Evolutionary conservation across 768 basidiomycete species (phyloP), one percentile per base, ranked within the genome.

Genomic region (Mycena vulgaris): DNA sequence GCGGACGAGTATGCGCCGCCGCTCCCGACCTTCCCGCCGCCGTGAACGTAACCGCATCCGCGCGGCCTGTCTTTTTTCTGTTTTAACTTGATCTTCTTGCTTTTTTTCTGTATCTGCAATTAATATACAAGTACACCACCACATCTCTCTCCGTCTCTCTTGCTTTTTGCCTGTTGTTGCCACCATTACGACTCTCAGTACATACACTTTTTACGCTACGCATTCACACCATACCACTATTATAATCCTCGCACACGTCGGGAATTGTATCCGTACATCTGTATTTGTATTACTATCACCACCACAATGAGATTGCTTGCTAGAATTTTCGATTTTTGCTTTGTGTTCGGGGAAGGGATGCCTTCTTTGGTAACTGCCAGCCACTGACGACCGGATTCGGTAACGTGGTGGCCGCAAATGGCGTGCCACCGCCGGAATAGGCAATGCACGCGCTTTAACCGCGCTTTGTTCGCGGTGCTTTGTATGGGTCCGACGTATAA

Each of bases 21-120:
- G 8, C 57, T 72, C 16, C 4, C 51, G 19, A 73, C 64, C n/a
- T 73, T n/a, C 37, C 71, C 71, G 27, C 71, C 71, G 23, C 68
- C 68, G 0, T 73, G 30, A 31, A 14, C 17, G 40, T 25, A n/a
- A n/a, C n/a, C n/a, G 2, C 27, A 8, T 14, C 17, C 1, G 10
- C 31, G n/a, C n/a, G n/a, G 37, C 14, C 42, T 47, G 28, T 57
- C 21, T 25, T 13, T 48, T 27, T 5, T 23, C n/a, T n/a, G n/a
- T n/a, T n/a, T n/a, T n/a, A 23, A 27, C 25, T 48, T 25, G 19
- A 21, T 55, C 14, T 10, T 3, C 21, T 21, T 21, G 35, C 47
- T 17, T 45, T 47, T 6, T 45, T 7, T 63, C 2, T 11, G 6
- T 5, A 31, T 25, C 42, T 48, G 48, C 27, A n/a, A 55, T 40